These are phyloP conservation scores for Aspergillus diversus DNA, from an alignment of 495 filamentous ascomycete species.

Conservation along the genomic window DNA sequence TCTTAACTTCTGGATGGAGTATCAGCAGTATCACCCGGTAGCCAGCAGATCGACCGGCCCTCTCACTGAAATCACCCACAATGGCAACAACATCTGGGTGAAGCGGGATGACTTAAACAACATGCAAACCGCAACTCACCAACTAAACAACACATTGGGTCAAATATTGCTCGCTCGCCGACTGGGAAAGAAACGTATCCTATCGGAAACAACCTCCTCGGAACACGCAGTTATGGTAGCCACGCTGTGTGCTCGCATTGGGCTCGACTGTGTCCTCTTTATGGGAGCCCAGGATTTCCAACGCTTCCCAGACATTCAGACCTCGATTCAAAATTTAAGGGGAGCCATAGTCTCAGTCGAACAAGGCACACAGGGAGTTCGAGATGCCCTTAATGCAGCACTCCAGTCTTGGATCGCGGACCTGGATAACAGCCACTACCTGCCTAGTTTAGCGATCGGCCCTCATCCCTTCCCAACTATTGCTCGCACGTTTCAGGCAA, in stretches of 20 bases:
- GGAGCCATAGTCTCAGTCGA: slow-evolving; percentile 73
- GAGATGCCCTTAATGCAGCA: slow-evolving; percentile 95
- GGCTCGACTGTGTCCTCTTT: slow-evolving; percentile 93
- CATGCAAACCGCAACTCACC: slow-evolving; percentile 70
- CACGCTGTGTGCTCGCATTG: slow-evolving; percentile 93
- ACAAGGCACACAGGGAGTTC: slow-evolving; percentile 79
- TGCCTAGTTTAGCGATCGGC: slow-evolving; percentile 94
- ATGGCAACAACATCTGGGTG: slow-evolving; percentile 93
- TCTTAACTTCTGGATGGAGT: slow-evolving; percentile 89
- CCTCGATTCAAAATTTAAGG: slow-evolving; percentile 61
- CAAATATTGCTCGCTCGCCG: slow-evolving; percentile 83
- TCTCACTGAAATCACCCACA: too few relatives aligned
- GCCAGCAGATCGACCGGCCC: too few relatives aligned
- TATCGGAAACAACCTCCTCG: slow-evolving; percentile 96
- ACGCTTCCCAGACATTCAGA: slow-evolving; percentile 96
- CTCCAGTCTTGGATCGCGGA: slow-evolving; percentile 87
- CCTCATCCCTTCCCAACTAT: slow-evolving; percentile 97
- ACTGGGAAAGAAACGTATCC: slow-evolving; percentile 90
- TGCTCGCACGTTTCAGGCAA: slow-evolving; percentile 92
- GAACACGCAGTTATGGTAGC: slow-evolving; percentile 97
- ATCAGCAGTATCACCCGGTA: slow-evolving; percentile 86
- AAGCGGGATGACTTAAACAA: slow-evolving; percentile 96
- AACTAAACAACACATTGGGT: slow-evolving; percentile 96
- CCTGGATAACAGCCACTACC: slow-evolving; percentile 93
- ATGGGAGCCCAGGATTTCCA: slow-evolving; percentile 97